Percentiles rank a stretch among this genome's conserved stretches.
These are phyloP conservation scores for Populus trichocarpa DNA, from an alignment of 441 rosid genomes.

Conservation along the genomic window DNA sequence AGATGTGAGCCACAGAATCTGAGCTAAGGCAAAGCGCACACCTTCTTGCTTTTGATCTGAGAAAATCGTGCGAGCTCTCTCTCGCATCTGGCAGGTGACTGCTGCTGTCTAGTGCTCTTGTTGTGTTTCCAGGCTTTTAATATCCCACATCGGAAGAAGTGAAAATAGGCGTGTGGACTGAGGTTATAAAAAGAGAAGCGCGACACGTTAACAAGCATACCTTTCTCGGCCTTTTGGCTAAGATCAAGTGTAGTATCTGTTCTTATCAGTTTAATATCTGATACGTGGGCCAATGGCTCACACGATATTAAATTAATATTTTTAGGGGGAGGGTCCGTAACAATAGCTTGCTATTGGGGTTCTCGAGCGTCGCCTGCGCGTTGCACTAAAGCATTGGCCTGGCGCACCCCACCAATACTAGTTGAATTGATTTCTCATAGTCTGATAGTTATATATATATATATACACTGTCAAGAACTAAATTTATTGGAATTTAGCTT, in stretches of 20 bases:
- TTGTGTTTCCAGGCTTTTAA: not conserved
- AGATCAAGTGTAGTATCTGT: slow-evolving; percentile 64
- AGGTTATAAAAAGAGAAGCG: not conserved
- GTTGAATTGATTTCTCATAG: no score
- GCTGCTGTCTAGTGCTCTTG: not conserved
- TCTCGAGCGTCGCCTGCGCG: not conserved
- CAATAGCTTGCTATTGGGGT: not conserved
- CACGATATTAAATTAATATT: not conserved
- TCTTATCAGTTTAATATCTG: slow-evolving; percentile 56
- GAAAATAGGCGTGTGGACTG: not conserved
- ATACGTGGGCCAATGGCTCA: slow-evolving; percentile 23
- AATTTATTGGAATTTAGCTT: no score
- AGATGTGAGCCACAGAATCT: not conserved
- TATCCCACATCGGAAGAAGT: not conserved
- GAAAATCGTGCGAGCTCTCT: not conserved
- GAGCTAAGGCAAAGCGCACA: not conserved
- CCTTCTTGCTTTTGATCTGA: not conserved
- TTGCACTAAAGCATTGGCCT: not conserved
- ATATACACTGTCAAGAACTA: no score
- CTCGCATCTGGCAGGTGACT: not conserved
- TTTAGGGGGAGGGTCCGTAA: not conserved
- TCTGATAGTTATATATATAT: no score
- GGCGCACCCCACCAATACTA: not conserved
- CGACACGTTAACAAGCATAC: slow-evolving; percentile 12
- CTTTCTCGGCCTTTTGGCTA: slow-evolving; percentile 69